Conservation (phyloP, 345 rosid genomes). For the Salix purpurea region DNA sequence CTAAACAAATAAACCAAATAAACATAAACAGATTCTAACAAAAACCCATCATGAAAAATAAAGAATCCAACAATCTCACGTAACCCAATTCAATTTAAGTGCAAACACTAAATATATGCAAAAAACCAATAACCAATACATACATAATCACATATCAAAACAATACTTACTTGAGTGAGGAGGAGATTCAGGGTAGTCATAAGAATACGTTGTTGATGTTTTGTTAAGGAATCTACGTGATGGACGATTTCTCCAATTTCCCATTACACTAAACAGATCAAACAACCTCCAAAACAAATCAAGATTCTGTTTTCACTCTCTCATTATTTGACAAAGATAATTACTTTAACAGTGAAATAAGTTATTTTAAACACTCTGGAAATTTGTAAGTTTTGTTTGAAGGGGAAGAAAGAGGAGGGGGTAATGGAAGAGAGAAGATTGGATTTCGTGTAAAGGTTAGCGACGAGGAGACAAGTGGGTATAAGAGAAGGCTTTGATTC, state of each 20-base stretch:
- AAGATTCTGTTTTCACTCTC: not conserved
- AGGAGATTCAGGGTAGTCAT: slow-evolving; percentile 2
- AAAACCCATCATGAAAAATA: not conserved
- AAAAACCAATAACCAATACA: not conserved
- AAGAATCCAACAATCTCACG: not conserved
- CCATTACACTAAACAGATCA: slow-evolving; percentile 3
- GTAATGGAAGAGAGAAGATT: too few species aligned
- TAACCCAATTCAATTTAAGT: not conserved
- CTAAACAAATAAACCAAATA: not conserved
- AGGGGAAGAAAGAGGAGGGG: too few species aligned
- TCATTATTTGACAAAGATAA: not conserved
- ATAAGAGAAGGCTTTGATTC: too few species aligned
- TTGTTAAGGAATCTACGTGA: slow-evolving; percentile 13
- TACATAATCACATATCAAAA: too few species aligned
- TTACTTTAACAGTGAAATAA: not conserved
- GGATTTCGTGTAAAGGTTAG: too few species aligned
- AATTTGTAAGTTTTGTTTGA: too few species aligned
- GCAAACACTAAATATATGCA: not conserved
- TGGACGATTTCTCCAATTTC: slow-evolving; percentile 24
- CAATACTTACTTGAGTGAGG: not conserved
- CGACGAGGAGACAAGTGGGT: too few species aligned
- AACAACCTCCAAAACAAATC: not conserved
- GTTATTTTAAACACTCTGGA: not conserved
- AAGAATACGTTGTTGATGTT: not conserved
- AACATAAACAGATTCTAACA: not conserved